Evolutionary conservation across 1,139 yeast genomes (phyloP).

Genomic region (Candida neerlandica): DNA sequence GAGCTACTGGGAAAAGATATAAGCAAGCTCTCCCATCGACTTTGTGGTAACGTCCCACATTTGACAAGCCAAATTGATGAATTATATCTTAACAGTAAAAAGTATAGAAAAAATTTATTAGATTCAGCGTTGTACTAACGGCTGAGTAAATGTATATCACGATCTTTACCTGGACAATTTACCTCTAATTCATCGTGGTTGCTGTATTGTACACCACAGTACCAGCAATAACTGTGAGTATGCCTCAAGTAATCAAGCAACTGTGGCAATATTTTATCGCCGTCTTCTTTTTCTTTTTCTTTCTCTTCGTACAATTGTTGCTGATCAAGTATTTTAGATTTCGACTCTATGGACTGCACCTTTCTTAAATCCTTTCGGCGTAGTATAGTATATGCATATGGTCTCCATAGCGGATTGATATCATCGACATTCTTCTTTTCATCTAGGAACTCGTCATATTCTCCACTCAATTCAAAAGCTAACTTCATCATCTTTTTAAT

Average conservation of each 20-base stretch:
- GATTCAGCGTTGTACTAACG: conserved; percentile 11
- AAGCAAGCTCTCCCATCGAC: conserved; percentile 7
- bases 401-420: conserved; percentile 29
- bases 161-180: conserved; percentile 28
- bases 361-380: background rate
- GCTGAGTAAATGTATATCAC: conserved; percentile 13
- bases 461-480: conserved; percentile 32
- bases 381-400: conserved; percentile 16
- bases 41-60: conserved; percentile 25
- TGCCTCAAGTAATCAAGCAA: conserved; percentile 25
- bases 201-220: conserved; percentile 29
- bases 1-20: conserved; percentile 18
- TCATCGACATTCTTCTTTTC: conserved; percentile 10
- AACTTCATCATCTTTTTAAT: conserved; percentile 22
- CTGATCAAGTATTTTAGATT: background rate
- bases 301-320: background rate
- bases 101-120: conserved; percentile 19
- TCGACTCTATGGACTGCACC: conserved; percentile 1
- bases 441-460: conserved; percentile 18
- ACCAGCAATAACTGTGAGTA: conserved; percentile 29
- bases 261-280: conserved; percentile 6
- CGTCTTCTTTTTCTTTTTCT: conserved; percentile 7
- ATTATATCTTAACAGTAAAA: conserved; percentile 20
- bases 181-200: conserved; percentile 11
- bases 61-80: conserved; percentile 21